Evolutionary conservation across 495 filamentous ascomycete genomes (phyloP).

Genomic region (Parachaetomium inaequale): DNA sequence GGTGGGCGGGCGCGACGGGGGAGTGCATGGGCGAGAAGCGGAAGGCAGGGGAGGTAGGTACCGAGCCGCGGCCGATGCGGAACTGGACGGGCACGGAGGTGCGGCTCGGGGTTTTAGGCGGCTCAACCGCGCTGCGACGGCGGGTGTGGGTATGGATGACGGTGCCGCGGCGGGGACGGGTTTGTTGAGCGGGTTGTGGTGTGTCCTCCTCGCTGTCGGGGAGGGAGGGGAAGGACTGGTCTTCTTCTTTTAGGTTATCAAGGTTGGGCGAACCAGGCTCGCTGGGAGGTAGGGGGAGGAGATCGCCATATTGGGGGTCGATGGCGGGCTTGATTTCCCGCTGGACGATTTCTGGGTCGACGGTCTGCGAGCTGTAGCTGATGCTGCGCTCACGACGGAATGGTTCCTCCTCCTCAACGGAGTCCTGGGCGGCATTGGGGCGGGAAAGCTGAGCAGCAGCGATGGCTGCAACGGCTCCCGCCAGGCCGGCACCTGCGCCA

Average conservation of each 20-base stretch:
- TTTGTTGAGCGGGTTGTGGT: conserved; percentile 42
- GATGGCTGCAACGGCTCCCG: conserved; percentile 40
- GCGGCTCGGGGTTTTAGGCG: conserved; percentile 48
- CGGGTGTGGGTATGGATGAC: conserved; percentile 33
- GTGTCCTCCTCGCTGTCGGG: conserved; percentile 52
- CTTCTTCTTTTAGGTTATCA: conserved; percentile 26
- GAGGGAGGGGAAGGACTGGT: conserved; percentile 40
- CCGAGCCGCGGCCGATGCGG: conserved; percentile 42
- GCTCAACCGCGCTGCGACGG: conserved; percentile 38
- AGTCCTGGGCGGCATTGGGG: conserved; percentile 42
- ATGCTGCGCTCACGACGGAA: conserved; percentile 24
- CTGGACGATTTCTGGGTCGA: conserved; percentile 48
- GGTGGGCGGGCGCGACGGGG: conserved; percentile 28
- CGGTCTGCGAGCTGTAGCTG: conserved; percentile 35
- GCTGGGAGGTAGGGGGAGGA: conserved; percentile 54
- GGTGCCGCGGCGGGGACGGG: conserved; percentile 28
- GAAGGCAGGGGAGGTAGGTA: conserved; percentile 41
- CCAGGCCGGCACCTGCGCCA: conserved; percentile 59
- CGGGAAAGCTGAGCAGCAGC: conserved; percentile 40
- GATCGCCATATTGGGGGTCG: conserved; percentile 54
- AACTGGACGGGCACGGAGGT: conserved; percentile 52
- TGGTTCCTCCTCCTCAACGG: conserved; percentile 26
- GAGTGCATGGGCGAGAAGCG: conserved; percentile 39
- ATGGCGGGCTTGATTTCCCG: conserved; percentile 53
- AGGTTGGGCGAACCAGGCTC: conserved; percentile 43